Evolutionary conservation across 495 filamentous ascomycete species (phyloP).

Genomic region (Penicillium argentinense): DNA sequence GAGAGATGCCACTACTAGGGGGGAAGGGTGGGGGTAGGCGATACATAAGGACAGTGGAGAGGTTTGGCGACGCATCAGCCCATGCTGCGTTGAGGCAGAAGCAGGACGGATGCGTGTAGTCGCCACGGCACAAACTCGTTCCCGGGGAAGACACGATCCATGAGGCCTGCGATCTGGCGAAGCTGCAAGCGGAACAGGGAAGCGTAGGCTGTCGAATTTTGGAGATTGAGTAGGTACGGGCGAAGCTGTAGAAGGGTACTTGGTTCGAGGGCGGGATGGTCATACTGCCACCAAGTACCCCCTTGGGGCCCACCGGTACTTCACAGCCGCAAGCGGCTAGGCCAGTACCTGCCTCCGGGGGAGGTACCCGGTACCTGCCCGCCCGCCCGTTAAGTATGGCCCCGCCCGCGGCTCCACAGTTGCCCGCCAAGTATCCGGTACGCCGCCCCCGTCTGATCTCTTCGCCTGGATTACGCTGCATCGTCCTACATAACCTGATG

Average conservation of each 20-base stretch:
- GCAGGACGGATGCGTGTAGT: constrained; percentile 9
- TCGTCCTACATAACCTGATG: constrained; percentile 13
- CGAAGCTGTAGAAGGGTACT: too few species aligned
- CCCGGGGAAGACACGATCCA: neutral
- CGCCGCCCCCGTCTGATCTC: neutral
- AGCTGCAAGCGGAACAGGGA: constrained; percentile 17
- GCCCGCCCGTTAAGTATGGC: neutral
- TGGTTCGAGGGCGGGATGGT: too few species aligned
- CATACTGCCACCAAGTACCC: too few species aligned
- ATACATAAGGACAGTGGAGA: constrained; percentile 5
- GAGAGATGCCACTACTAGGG: constrained; percentile 1
- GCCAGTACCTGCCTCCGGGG: too few species aligned
- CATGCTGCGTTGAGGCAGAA: neutral
- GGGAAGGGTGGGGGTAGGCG: neutral
- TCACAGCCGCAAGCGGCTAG: constrained; percentile 1
- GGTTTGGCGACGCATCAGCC: neutral
- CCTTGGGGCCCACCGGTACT: too few species aligned
- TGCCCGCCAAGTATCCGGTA: neutral
- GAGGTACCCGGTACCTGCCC: neutral
- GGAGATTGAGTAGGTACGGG: too few species aligned
- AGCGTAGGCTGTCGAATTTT: too few species aligned
- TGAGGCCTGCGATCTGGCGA: neutral
- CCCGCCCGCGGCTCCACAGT: neutral
- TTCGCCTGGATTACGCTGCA: too few species aligned
- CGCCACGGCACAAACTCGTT: constrained; percentile 3